phyloP scores from a whole-genome alignment of 495 filamentous ascomycete genomes.

The Xanthoparmelia taractica region DNA sequence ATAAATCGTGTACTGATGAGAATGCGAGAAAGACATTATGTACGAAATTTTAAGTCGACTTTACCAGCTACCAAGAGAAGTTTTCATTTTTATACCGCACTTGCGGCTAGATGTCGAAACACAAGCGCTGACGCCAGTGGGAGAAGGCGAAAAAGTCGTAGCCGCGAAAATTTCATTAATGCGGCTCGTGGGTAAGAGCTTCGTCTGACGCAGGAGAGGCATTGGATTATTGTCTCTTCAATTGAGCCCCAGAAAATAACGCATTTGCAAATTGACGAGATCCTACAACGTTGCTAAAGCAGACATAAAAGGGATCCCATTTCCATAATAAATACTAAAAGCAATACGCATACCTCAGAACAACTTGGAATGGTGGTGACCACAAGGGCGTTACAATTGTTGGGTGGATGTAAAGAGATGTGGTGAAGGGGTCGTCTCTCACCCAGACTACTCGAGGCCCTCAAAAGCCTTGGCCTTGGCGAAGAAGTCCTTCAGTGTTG shows the following conservation, averaged over 20 bases:
- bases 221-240: too few species aligned
- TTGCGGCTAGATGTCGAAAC: background rate
- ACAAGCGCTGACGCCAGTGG: background rate
- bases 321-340: too few species aligned
- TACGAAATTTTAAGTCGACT: background rate
- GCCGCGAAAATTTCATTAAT: background rate
- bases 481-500: constrained; percentile 24
- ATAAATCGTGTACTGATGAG: background rate
- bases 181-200: too few species aligned
- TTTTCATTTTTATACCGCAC: background rate
- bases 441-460: background rate
- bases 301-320: background rate
- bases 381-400: background rate
- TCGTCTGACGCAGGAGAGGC: too few species aligned
- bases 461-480: constrained; percentile 16
- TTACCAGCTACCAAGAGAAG: background rate
- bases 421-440: background rate
- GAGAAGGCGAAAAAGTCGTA: background rate
- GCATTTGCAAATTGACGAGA: background rate
- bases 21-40: background rate
- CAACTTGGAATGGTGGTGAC: too few species aligned
- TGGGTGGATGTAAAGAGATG: background rate
- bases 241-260: background rate
- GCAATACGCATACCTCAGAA: too few species aligned
- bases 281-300: background rate